Base-by-base conservation (phyloP, 2,329 filamentous ascomycete genomes). In the Cladorrhinum sp. region DNA sequence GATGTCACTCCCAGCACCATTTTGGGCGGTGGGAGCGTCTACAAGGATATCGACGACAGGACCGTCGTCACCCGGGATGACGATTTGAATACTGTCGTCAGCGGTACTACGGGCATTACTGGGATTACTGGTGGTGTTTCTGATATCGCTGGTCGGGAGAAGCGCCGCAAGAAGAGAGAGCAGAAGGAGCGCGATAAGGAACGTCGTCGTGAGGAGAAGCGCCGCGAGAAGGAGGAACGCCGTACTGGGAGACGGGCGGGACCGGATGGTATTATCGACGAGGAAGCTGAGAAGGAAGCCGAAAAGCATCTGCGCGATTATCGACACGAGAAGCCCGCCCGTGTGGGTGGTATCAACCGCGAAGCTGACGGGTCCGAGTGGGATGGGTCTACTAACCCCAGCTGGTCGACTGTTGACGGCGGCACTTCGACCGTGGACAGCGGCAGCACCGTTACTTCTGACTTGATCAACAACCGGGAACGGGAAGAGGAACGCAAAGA, bases 261-360 rank as follows among this genome's bases (percentile, higher is more conserved):
- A 63, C 84, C 86, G 62, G 84, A 86, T 64, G 86, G 85, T 23
- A 74, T 87, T n/a, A 74, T 86, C 55, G 87, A 90, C 71, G 82
- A 85, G 67, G 76, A 80, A 25, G 85, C 86, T 68, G 88, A 90
- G 72, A 82, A 81, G 41, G 80, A 80, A 56, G 87, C 84, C 23
- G 79, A 87, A 67, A 78, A 85, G 51, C 88, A 95, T 62, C 84
- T 98, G 59, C 85, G 89, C 61, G 85, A 85, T 32, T 98, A 98
- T 79, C 90, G 93, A 23, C 83, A 92, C 70, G 93, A 98, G 77
- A 91, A 88, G 73, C 80, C 92, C 1, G 93, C 93, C 0, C 84
- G 90, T 55, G 92, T 98, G 1, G 93, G 93, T 36, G 93, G 93
- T 20, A 78, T 98, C 73, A 98, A 98, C 76, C 87, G 88, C 68